Conservation (phyloP, 495 filamentous ascomycete genomes). For the Sphaerosporella brunnea region DNA sequence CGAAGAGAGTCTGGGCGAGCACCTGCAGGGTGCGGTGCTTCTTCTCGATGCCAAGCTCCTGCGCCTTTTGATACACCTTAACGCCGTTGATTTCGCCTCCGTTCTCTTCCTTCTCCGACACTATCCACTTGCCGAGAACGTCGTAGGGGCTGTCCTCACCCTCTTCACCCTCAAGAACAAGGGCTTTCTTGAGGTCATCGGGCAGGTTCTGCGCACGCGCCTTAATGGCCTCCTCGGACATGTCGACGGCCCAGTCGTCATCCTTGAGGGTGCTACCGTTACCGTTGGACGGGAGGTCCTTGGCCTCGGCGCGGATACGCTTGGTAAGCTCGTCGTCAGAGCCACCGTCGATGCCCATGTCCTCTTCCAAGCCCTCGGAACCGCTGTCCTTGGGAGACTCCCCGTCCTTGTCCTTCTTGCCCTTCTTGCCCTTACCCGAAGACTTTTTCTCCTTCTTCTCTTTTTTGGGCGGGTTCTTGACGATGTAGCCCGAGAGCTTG, state of each 20-base stretch:
- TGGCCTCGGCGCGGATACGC: conserved; percentile 67
- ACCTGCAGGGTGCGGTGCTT: conserved; percentile 91
- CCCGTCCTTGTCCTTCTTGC: conserved; percentile 44
- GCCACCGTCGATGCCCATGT: conserved; percentile 51
- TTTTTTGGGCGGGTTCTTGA: conserved; percentile 89
- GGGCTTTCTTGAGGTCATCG: conserved; percentile 72
- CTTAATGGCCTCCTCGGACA: conserved; percentile 84
- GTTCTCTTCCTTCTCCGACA: conserved; percentile 50
- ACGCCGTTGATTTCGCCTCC: conserved; percentile 65
- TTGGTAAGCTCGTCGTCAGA: conserved; percentile 89
- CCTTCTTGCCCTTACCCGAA: conserved; percentile 67
- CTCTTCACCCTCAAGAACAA: conserved; percentile 69
- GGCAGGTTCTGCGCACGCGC: conserved; percentile 83
- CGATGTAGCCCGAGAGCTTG: conserved; percentile 92
- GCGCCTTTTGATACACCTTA: conserved; percentile 86
- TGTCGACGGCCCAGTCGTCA: conserved; percentile 85
- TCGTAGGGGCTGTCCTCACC: conserved; percentile 75
- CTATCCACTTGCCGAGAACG: conserved; percentile 82
- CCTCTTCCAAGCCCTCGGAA: conserved; percentile 55
- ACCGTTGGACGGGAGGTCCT: conserved; percentile 41
- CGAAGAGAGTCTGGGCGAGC: conserved; percentile 82
- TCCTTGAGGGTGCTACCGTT: conserved; percentile 50
- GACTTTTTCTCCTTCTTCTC: conserved; percentile 89
- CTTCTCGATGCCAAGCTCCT: conserved; percentile 81
- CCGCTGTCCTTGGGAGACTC: conserved; percentile 54